Conservation (phyloP, 2,329 filamentous ascomycete species). For the Colletotrichum destructivum region DNA sequence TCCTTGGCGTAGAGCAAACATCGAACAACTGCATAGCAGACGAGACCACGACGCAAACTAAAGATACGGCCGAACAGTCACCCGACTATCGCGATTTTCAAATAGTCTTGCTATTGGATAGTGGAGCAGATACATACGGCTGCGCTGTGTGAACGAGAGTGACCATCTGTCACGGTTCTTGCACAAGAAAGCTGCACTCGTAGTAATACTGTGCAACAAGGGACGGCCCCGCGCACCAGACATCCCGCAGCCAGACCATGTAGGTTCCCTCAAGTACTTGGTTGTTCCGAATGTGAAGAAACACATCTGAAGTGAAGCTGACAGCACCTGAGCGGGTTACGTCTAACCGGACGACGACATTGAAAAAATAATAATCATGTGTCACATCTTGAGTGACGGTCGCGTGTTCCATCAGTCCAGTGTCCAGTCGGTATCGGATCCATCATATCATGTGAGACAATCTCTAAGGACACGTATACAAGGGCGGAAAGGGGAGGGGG, state of each 20-base stretch:
- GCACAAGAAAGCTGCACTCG: conserved; percentile 17
- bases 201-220: conserved; percentile 30
- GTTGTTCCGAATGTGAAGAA: background rate
- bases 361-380: conserved; percentile 8
- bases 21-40: background rate
- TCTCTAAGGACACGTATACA: background rate
- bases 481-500: too few relatives aligned
- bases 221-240: conserved; percentile 24
- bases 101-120: conserved; percentile 4
- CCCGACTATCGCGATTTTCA: background rate
- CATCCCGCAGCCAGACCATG: conserved; percentile 25
- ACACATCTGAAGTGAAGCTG: conserved; percentile 15
- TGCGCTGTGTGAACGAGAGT: background rate
- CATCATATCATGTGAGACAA: background rate
- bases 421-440: background rate
- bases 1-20: conserved; percentile 33
- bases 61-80: conserved; percentile 9
- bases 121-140: too few relatives aligned
- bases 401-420: background rate
- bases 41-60: background rate
- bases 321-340: background rate
- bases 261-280: conserved; percentile 18
- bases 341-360: conserved; percentile 15
- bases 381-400: conserved; percentile 10
- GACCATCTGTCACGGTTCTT: conserved; percentile 13